phyloP scores from a whole-genome alignment of 352 stramenopile genomes.

The Chrysophaeum taylorii region DNA sequence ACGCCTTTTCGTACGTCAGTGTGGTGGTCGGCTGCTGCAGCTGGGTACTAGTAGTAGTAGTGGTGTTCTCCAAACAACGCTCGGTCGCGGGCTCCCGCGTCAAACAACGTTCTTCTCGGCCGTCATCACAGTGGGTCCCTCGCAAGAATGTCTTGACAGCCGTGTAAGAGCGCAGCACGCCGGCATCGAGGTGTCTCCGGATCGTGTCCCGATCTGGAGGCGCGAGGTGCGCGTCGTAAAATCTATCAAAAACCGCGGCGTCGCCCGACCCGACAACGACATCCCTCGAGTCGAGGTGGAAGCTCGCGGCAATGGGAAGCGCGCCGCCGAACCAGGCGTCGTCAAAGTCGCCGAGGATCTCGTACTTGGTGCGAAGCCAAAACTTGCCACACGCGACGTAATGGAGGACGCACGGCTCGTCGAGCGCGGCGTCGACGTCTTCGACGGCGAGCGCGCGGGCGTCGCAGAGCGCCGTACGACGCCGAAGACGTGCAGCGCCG shows the following conservation, averaged over 20 bases:
- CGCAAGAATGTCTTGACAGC: no score
- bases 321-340: constrained; percentile 32
- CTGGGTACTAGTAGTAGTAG: not conserved
- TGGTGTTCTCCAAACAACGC: no score
- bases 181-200: constrained; percentile 15
- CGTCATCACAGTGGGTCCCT: no score
- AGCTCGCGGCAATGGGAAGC: constrained; percentile 33
- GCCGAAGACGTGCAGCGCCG: not conserved
- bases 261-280: constrained; percentile 2
- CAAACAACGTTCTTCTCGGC: no score
- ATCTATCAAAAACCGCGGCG: not conserved
- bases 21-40: not conserved
- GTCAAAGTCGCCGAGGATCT: constrained; percentile 26
- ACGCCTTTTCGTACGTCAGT: constrained; percentile 20
- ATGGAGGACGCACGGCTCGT: constrained; percentile 31
- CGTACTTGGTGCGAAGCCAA: constrained; percentile 35
- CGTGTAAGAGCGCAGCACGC: constrained; percentile 18
- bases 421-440: constrained; percentile 11
- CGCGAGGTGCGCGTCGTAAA: constrained; percentile 6
- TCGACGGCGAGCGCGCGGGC: constrained; percentile 26
- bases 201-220: constrained; percentile 10
- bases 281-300: constrained; percentile 31
- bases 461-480: constrained; percentile 27
- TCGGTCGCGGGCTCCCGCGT: no score
- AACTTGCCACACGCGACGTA: constrained; percentile 30